phyloP scores from a whole-genome alignment of 1,284 basidiomycete species.

The Omphalotus olearius region DNA sequence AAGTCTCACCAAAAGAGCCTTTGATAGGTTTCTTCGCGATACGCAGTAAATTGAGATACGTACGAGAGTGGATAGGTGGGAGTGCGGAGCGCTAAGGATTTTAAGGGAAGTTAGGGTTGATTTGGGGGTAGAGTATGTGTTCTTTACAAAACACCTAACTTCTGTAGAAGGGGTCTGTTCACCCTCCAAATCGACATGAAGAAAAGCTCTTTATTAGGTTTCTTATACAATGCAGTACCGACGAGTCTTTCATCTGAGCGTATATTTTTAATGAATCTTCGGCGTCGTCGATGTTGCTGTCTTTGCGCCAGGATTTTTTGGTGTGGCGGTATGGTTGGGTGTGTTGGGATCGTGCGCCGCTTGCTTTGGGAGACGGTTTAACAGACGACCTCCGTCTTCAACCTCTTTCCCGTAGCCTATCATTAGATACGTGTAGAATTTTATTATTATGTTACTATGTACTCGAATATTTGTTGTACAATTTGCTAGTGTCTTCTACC shows the following conservation, averaged over 20 bases:
- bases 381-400: too few relatives aligned
- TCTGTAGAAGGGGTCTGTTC: too few relatives aligned
- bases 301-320: slow-evolving; percentile 91
- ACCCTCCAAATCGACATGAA: slow-evolving; percentile 75
- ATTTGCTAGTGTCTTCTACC: too few relatives aligned
- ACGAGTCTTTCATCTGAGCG: slow-evolving; percentile 75
- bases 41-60: slow-evolving; percentile 44
- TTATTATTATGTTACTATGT: too few relatives aligned
- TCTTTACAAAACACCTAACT: too few relatives aligned
- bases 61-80: slow-evolving; percentile 69
- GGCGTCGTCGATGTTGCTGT: slow-evolving; percentile 76
- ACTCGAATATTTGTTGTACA: too few relatives aligned
- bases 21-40: slow-evolving; percentile 67
- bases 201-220: slow-evolving; percentile 70
- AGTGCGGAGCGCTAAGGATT: slow-evolving; percentile 86
- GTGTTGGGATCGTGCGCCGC: too few relatives aligned
- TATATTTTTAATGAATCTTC: slow-evolving; percentile 71
- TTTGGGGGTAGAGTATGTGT: slow-evolving; percentile 38
- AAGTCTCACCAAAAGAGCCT: slow-evolving; percentile 71
- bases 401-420: too few relatives aligned
- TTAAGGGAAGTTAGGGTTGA: slow-evolving; percentile 73
- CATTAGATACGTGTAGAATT: too few relatives aligned
- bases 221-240: slow-evolving; percentile 56
- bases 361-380: too few relatives aligned
- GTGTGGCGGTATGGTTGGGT: slow-evolving; percentile 78